These are phyloP conservation scores for Posidonia oceanica DNA, from an alignment of 116 monocot species.

Conservation along the genomic window DNA sequence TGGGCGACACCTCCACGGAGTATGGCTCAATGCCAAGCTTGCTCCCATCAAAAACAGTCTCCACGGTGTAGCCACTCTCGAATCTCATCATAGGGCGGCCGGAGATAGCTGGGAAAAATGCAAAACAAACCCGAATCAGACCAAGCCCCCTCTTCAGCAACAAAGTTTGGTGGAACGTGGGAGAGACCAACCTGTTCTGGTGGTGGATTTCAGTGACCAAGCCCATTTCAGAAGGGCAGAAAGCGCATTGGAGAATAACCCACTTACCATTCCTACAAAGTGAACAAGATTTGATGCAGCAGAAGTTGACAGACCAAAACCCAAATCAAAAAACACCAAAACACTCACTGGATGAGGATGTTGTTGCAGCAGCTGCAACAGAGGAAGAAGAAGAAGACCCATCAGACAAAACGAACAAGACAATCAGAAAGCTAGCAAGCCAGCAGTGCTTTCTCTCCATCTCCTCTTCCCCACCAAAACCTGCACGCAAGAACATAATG, in stretches of 20 bases:
- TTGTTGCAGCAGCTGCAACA: slow-evolving; percentile 9
- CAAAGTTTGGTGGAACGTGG: neutral
- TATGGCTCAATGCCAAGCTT: slow-evolving; percentile 97
- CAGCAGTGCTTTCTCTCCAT: neutral
- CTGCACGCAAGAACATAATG: neutral
- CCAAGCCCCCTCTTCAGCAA: neutral
- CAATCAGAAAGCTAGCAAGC: neutral
- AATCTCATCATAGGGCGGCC: slow-evolving; percentile 74
- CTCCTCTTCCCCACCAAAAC: neutral
- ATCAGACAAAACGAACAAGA: neutral
- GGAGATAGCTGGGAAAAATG: slow-evolving; percentile 19
- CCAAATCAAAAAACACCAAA: neutral
- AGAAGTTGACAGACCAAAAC: neutral
- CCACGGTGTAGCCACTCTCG: slow-evolving; percentile 89
- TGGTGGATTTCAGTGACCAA: slow-evolving; percentile 55
- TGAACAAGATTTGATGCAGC: neutral
- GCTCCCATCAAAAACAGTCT: slow-evolving; percentile 98
- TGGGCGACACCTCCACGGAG: slow-evolving; percentile 60
- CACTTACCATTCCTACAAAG: slow-evolving; percentile 35
- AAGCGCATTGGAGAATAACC: slow-evolving; percentile 43
- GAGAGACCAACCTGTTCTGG: slow-evolving; percentile 30
- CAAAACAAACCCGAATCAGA: neutral
- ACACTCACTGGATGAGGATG: slow-evolving; percentile 16
- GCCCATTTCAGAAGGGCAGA: slow-evolving; percentile 48
- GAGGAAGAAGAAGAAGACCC: neutral